Base-by-base conservation (phyloP, 1,284 basidiomycete genomes). In the Chondrostereum purpureum region DNA sequence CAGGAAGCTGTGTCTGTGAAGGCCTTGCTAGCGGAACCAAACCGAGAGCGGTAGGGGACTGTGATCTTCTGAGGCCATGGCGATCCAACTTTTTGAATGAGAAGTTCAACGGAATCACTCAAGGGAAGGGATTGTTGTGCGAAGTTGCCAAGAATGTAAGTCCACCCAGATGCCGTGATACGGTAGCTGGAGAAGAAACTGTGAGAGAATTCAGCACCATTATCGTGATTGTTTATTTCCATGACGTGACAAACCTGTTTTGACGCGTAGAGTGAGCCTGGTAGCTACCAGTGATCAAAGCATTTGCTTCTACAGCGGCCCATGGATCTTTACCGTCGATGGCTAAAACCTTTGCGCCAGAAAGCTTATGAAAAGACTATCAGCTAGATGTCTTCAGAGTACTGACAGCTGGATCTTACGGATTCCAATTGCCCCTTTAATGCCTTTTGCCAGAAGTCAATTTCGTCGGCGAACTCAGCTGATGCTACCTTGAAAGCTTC, bases 1-100 rank as follows among this genome's bases (percentile, higher is more conserved):
- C 72, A 77, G 2, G 77, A 73, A 1, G 65, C 62, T 4, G 65
- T 65, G 53, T 78, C 68, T 0, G 70, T 76, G 58, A 78, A 83
- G 16, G 63, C 51, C 2, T 61, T 58, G 5, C 70, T 61, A 3
- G 63, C 55, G 3, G 67, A 49, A 4, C 68, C 67, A 42, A 80
- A 63, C 16, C 77, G 70, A 3, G 77, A 77, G 31, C 78, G 71
- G 55, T 80, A 81, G 2, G 79, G 78, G 31, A 81, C 74, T 1
- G 64, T 66, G 50, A 78, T 63, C 3, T 65, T 70, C 42, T 76
- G 73, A 6, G 63, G 60, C 5, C 45, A 46, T 8, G 54, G 68
- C 34, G 66, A 65, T 45, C 70, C 70, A 21, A 64, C 57, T 13
- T 69, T 67, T 41, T 72, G 66, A 14, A 82, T 61, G 1, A 64